phyloP scores from a whole-genome alignment of 306 rosid genomes.

The Carpinus viminea region DNA sequence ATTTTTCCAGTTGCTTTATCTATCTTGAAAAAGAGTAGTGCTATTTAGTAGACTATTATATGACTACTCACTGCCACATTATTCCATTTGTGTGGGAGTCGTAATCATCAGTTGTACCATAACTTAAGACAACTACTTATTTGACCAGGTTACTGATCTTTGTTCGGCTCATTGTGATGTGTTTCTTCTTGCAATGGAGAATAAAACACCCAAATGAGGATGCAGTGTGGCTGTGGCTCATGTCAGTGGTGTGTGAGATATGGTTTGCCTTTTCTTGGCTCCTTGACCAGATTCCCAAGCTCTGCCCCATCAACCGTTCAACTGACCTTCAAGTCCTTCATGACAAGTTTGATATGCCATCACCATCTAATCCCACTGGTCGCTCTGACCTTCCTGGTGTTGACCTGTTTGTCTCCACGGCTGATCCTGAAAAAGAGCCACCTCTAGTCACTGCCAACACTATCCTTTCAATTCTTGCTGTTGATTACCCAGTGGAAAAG shows the following conservation, averaged over 20 bases:
- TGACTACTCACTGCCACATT: too few species aligned
- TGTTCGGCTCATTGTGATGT: conserved; percentile 57
- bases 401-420: conserved; percentile 84
- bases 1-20: not conserved
- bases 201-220: conserved; percentile 65
- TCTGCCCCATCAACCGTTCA: conserved; percentile 72
- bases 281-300: conserved; percentile 85
- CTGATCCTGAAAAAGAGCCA: conserved; percentile 93
- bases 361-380: conserved; percentile 53
- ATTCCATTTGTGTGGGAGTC: too few species aligned
- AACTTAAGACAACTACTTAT: not conserved
- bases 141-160: conserved; percentile 54
- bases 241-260: conserved; percentile 83
- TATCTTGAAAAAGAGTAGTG: not conserved
- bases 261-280: conserved; percentile 98
- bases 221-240: conserved; percentile 77
- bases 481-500: conserved; percentile 90
- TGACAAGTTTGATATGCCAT: conserved; percentile 67
- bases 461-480: conserved; percentile 79
- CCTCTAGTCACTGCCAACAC: conserved; percentile 92
- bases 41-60: too few species aligned
- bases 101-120: not conserved
- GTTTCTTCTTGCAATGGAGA: conserved; percentile 84
- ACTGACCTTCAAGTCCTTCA: conserved; percentile 73
- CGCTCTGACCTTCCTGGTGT: conserved; percentile 53